Evolutionary conservation across 2,329 filamentous ascomycete genomes (phyloP).

Genomic region (Cylindrodendrum hubeiense): DNA sequence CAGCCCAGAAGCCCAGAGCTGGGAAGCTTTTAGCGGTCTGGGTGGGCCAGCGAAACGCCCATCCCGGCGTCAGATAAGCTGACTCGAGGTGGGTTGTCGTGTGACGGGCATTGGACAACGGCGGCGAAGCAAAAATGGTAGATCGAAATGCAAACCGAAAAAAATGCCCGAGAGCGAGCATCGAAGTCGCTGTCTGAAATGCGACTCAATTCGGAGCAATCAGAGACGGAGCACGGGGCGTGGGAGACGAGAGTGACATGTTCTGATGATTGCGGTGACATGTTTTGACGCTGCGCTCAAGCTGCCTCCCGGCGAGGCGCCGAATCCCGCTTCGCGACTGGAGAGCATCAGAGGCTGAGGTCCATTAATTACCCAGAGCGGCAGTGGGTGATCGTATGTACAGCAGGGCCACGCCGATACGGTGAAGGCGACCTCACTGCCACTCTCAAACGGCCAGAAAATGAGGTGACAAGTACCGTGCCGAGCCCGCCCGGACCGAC

Average conservation of each 20-base stretch:
- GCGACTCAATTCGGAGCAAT: slow-evolving; percentile 4
- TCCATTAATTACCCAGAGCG: slow-evolving; percentile 31
- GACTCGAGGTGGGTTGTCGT: slow-evolving; percentile 36
- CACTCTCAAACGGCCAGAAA: slow-evolving; percentile 17
- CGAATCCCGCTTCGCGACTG: slow-evolving; percentile 30
- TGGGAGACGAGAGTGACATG: slow-evolving; percentile 23
- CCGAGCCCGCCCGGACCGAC: slow-evolving; percentile 40
- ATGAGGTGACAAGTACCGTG: slow-evolving; percentile 44
- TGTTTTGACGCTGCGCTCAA: slow-evolving; percentile 7
- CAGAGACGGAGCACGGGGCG: background rate
- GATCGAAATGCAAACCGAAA: slow-evolving; percentile 2
- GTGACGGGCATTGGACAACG: slow-evolving; percentile 30
- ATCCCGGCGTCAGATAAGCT: slow-evolving; percentile 39
- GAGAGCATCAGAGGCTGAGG: background rate
- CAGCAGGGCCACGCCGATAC: background rate
- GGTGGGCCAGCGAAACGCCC: slow-evolving; percentile 9
- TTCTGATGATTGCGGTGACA: slow-evolving; percentile 26
- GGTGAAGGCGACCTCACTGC: slow-evolving; percentile 1
- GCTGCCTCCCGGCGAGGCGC: slow-evolving; percentile 22
- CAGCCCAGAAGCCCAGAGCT: background rate
- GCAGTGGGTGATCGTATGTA: background rate
- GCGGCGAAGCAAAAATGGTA: slow-evolving; percentile 17
- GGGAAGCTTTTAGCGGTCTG: slow-evolving; percentile 17
- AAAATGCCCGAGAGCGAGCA: background rate
- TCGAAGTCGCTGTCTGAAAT: background rate